These are phyloP conservation scores for Aspergillus sp. DNA, from an alignment of 2,329 filamentous ascomycete species.

Conservation along the genomic window DNA sequence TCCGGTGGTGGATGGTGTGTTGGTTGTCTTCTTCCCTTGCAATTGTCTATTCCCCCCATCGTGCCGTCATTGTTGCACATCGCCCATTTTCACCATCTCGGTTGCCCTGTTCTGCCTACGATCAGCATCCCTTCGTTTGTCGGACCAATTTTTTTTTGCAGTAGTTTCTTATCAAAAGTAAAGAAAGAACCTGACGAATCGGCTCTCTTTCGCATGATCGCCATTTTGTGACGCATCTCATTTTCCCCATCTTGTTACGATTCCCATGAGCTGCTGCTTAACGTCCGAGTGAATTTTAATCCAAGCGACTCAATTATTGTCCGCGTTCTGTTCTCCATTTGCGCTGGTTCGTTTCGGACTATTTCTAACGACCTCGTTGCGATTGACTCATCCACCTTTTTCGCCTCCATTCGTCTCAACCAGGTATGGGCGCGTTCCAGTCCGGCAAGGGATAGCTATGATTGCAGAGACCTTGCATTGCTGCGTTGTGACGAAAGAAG, in stretches of 20 bases:
- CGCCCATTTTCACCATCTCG: not conserved
- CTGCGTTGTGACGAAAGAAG: slow-evolving; percentile 15
- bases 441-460: slow-evolving; percentile 21
- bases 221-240: slow-evolving; percentile 19
- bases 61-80: slow-evolving; percentile 11
- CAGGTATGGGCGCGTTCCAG: slow-evolving; percentile 24
- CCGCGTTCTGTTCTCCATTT: not conserved
- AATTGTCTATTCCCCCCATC: slow-evolving; percentile 1
- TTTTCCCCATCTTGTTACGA: slow-evolving; percentile 13
- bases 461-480: slow-evolving; percentile 9
- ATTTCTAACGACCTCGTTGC: slow-evolving; percentile 9
- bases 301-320: slow-evolving; percentile 9
- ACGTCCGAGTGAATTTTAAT: slow-evolving; percentile 6
- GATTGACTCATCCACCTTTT: slow-evolving; percentile 22
- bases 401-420: not conserved
- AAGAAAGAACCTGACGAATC: slow-evolving; percentile 19
- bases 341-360: slow-evolving; percentile 10
- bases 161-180: slow-evolving; percentile 6
- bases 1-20: slow-evolving; percentile 19
- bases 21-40: slow-evolving; percentile 8
- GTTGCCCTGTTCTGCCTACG: slow-evolving; percentile 14
- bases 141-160: not conserved
- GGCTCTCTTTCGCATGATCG: slow-evolving; percentile 19
- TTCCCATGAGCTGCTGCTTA: slow-evolving; percentile 17
- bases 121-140: slow-evolving; percentile 12